These are phyloP conservation scores for Pisolithus thermaeus DNA, from an alignment of 1,284 basidiomycete species.

Conservation along the genomic window DNA sequence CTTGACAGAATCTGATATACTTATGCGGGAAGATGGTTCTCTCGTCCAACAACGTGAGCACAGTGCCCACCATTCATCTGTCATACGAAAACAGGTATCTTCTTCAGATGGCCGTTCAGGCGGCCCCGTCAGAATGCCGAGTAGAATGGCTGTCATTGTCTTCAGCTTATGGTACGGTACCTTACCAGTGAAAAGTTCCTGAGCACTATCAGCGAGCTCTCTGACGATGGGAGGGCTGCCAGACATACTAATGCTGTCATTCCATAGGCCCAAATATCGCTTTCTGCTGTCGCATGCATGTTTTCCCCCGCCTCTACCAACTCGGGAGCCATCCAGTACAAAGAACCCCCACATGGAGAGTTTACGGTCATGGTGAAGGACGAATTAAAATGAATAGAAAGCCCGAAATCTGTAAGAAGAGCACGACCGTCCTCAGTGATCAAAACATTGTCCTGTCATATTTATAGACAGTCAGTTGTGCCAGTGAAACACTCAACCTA, in stretches of 20 bases:
- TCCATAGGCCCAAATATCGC: neutral
- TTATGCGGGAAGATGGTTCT: neutral
- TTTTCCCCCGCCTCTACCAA: no score
- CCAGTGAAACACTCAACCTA: no score
- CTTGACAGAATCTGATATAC: neutral
- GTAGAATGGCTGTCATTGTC: no score
- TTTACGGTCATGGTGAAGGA: no score
- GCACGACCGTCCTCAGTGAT: no score
- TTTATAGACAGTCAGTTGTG: no score
- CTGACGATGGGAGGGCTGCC: neutral
- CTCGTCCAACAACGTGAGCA: neutral
- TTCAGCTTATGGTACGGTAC: neutral
- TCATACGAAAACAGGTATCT: neutral
- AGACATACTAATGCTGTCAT: neutral
- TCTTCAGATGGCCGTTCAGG: neutral
- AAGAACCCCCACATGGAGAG: no score
- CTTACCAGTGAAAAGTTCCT: neutral
- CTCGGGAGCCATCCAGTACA: no score
- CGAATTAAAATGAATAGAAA: no score
- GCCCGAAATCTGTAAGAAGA: no score
- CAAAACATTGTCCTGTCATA: no score
- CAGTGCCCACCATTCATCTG: neutral
- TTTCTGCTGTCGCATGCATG: no score
- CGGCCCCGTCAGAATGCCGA: neutral
- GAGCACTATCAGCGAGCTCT: neutral